Evolutionary conservation across 192 early-diverging fungal genomes (phyloP), one percentile per base, ranked within the genome.

Genomic region (Backusella luteola): DNA sequence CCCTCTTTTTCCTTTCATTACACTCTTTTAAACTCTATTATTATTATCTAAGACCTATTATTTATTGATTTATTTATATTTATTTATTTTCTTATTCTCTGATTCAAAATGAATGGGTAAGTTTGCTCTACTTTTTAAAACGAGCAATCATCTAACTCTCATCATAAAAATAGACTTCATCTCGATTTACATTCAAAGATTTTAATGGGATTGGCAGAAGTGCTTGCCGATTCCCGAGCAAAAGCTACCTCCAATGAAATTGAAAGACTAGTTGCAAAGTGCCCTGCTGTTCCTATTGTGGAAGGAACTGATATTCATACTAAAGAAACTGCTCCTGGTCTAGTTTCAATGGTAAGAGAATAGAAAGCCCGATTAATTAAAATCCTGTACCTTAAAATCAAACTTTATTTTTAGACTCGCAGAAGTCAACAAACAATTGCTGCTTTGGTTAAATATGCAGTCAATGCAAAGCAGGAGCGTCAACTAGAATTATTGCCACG

Each of bases 171-270:
- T 81, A 89, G 88, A 17, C 84, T 89, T 71, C 85, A 90, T 36
- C 79, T 85, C 69, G 86, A 90, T 76, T 77, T 90, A 72, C 89
- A 88, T 66, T 80, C 82, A 17, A 85, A 84, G 56, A 87, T 90
- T 46, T 73, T 90, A 6, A 79, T 84, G 77, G 83, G 84, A 21
- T 76, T 90, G 29, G 84, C 87, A 66, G 82, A 85, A 56, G 86
- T 86, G 15, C 79, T 85, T 17, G 87, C 85, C 36, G 81, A 84
- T 72, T 82, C 81, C 69, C 78, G 78, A 29, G 74, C 84, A 36
- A 87, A 74, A 71, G 59, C 87, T 14, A 77, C 83, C 23, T 66
- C 74, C 1, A 81, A 84, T 19, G 87, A 87, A 75, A 77, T 88
- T 35, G 71, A 80, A 52, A 75, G 79, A 7, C 80, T 88, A 15